A percentile compares a stretch with the other conserved stretches of the same genome.
These are phyloP conservation scores for Thalassiosira exigua DNA, from an alignment of 352 stramenopile genomes.

Conservation along the genomic window DNA sequence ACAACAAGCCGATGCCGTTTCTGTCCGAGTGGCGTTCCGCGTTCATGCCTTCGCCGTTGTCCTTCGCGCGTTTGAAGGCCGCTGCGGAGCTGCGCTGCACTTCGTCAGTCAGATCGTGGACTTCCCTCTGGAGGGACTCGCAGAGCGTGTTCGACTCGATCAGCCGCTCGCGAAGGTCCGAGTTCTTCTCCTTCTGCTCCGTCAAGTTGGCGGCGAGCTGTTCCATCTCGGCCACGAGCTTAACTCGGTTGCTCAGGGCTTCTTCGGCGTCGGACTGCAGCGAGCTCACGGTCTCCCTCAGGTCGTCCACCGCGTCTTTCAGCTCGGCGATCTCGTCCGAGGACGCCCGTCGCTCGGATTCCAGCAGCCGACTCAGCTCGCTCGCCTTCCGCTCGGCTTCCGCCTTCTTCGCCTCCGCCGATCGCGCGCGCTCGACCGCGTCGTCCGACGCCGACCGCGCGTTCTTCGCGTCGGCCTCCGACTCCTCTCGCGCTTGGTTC, in stretches of 20 bases:
- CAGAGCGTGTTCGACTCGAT: constrained; percentile 46
- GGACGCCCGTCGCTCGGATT: constrained; percentile 27
- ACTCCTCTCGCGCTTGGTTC: constrained; percentile 83
- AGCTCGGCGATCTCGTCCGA: constrained; percentile 34
- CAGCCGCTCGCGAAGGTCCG: constrained; percentile 50
- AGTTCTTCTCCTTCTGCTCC: constrained; percentile 44
- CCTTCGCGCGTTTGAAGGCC: constrained; percentile 59
- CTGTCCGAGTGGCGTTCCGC: constrained; percentile 15
- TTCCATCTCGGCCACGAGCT: constrained; percentile 36
- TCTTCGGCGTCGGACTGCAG: constrained; percentile 35
- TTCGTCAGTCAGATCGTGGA: constrained; percentile 52
- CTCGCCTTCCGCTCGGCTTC: constrained; percentile 44
- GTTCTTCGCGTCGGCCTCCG: constrained; percentile 78
- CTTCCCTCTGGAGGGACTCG: constrained; percentile 46
- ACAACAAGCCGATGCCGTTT: constrained; percentile 7
- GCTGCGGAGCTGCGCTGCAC: constrained; percentile 53
- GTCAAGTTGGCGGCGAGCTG: constrained; percentile 22
- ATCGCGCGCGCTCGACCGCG: constrained; percentile 64
- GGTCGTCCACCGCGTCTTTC: constrained; percentile 30
- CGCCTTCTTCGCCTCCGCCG: constrained; percentile 63
- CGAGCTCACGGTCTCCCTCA: constrained; percentile 33
- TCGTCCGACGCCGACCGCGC: constrained; percentile 70
- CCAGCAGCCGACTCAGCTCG: constrained; percentile 20
- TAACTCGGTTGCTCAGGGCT: constrained; percentile 21
- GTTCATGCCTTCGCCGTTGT: constrained; percentile 26